Percentiles rank a stretch among this genome's conserved stretches.
Evolutionary conservation across 495 filamentous ascomycete species (phyloP).

Genomic region (Hypoxylon fragiforme): DNA sequence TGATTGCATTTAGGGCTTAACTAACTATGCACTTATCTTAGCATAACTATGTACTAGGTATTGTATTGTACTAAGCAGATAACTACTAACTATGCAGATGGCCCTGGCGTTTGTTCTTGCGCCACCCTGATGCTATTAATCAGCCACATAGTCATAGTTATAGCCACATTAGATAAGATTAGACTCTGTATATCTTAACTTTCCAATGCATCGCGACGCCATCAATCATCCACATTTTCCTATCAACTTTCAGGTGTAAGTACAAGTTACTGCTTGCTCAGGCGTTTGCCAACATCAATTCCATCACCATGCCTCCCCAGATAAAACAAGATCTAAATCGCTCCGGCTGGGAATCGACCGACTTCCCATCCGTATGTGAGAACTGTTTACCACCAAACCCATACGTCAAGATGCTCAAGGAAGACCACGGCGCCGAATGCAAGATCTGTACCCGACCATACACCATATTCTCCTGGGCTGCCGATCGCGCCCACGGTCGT

Average conservation of each 20-base stretch:
- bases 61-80: too few relatives aligned
- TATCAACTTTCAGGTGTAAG: too few relatives aligned
- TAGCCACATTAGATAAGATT: constrained; percentile 9
- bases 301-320: constrained; percentile 54
- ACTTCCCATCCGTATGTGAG: constrained; percentile 70
- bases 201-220: constrained; percentile 1
- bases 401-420: constrained; percentile 98
- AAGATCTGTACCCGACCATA: constrained; percentile 93
- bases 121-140: background rate
- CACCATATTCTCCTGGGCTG: constrained; percentile 91
- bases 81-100: too few relatives aligned
- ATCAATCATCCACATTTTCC: too few relatives aligned
- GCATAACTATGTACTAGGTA: background rate
- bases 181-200: background rate
- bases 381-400: constrained; percentile 92
- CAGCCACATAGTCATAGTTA: background rate
- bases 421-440: constrained; percentile 83
- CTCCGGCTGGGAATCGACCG: constrained; percentile 92
- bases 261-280: too few relatives aligned
- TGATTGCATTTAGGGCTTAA: too few relatives aligned
- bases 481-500: constrained; percentile 82
- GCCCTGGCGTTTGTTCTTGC: too few relatives aligned
- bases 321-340: constrained; percentile 97
- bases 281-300: background rate
- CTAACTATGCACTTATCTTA: background rate